Evolutionary conservation across 352 stramenopile genomes (phyloP).

Genomic region (Globisporangium viniferum): DNA sequence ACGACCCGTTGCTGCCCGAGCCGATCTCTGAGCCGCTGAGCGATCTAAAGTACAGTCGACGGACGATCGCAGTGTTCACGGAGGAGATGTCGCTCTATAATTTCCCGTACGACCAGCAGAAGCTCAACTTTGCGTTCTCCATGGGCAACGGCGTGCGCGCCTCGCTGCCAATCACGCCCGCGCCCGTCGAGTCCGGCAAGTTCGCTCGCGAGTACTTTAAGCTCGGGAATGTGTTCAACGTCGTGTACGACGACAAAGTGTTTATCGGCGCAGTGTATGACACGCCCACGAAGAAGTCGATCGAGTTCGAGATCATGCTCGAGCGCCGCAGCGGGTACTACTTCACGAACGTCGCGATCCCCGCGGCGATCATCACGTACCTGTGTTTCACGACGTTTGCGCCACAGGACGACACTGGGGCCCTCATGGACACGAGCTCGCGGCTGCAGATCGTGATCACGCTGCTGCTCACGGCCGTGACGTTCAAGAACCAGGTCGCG

Average conservation of each 20-base stretch:
- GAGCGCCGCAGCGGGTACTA: slow-evolving; percentile 49
- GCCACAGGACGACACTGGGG: neutral
- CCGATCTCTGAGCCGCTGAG: slow-evolving; percentile 21
- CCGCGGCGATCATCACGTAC: slow-evolving; percentile 20
- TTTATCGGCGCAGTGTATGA: slow-evolving; percentile 42
- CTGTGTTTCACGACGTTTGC: slow-evolving; percentile 13
- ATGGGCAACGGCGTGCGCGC: slow-evolving; percentile 31
- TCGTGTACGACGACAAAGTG: slow-evolving; percentile 49
- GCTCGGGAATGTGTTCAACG: slow-evolving; percentile 50
- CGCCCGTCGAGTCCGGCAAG: slow-evolving; percentile 30
- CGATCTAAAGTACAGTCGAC: slow-evolving; percentile 40
- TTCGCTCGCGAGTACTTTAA: slow-evolving; percentile 55
- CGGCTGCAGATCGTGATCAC: slow-evolving; percentile 57
- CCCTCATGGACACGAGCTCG: slow-evolving; percentile 29
- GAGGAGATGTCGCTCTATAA: slow-evolving; percentile 56
- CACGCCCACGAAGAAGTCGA: slow-evolving; percentile 32
- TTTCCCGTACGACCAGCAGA: slow-evolving; percentile 65
- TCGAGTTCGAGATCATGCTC: slow-evolving; percentile 60
- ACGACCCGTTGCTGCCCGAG: slow-evolving; percentile 21
- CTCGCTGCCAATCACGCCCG: slow-evolving; percentile 30
- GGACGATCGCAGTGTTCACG: slow-evolving; percentile 41
- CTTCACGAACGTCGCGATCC: slow-evolving; percentile 41
- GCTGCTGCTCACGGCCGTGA: slow-evolving; percentile 58
- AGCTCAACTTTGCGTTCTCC: slow-evolving; percentile 48
- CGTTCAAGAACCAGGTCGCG: slow-evolving; percentile 60